These are phyloP conservation scores for Colletotrichum sp. DNA, from an alignment of 2,329 filamentous ascomycete species.

Conservation along the genomic window DNA sequence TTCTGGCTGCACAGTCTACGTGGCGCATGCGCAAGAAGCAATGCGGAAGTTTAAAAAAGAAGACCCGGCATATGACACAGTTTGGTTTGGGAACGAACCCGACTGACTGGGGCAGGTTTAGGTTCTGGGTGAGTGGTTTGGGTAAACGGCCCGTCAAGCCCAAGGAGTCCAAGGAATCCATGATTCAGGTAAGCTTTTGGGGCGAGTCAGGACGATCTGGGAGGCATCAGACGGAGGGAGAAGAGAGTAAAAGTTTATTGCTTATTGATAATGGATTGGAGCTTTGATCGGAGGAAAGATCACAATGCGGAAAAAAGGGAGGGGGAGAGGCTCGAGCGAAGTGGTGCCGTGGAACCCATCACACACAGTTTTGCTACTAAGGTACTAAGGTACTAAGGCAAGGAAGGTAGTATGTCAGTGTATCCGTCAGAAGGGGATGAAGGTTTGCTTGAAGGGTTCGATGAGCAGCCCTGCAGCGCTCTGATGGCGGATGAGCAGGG, in stretches of 20 bases:
- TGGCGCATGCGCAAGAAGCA: neutral
- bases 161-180: neutral
- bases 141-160: neutral
- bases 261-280: neutral
- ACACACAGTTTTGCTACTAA: neutral
- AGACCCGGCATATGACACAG: neutral
- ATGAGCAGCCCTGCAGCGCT: neutral
- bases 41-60: neutral
- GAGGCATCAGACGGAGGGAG: neutral
- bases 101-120: neutral
- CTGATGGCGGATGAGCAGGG: neutral
- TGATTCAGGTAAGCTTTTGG: neutral
- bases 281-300: neutral
- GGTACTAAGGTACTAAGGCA: neutral
- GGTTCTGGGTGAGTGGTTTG: neutral
- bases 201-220: neutral
- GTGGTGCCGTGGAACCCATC: neutral
- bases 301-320: neutral
- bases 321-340: neutral
- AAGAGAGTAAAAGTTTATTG: neutral
- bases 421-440: neutral
- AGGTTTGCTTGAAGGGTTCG: neutral
- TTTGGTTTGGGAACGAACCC: neutral
- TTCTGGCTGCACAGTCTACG: neutral
- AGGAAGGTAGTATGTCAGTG: neutral